phyloP scores from a whole-genome alignment of 2,329 filamentous ascomycete genomes.

The Scortechinia acanthostroma region DNA sequence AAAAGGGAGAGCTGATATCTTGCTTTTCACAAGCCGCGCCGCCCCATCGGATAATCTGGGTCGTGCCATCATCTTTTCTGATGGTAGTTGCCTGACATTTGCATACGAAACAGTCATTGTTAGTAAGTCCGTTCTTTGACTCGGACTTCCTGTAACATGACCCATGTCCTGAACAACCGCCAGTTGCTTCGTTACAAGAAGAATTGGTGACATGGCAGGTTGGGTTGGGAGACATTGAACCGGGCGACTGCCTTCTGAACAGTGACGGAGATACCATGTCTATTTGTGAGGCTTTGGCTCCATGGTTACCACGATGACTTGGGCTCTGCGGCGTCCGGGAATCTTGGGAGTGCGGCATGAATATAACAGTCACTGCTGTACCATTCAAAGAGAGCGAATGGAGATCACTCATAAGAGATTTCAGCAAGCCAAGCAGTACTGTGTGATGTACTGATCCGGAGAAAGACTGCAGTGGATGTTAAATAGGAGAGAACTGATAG shows the following conservation, averaged over 20 bases:
- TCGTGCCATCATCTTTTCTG: neutral
- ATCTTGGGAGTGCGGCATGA: no score
- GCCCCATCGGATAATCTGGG: slow-evolving; percentile 59
- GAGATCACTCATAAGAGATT: no score
- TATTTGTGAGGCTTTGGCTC: no score
- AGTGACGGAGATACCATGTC: no score
- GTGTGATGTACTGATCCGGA: no score
- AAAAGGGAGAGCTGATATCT: slow-evolving; percentile 83
- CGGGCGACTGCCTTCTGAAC: no score
- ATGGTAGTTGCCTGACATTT: slow-evolving; percentile 55
- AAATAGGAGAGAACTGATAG: neutral
- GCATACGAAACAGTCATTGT: slow-evolving; percentile 68
- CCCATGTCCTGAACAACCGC: slow-evolving; percentile 78
- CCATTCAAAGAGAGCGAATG: no score
- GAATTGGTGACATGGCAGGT: neutral
- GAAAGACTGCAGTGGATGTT: neutral
- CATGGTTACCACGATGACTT: no score
- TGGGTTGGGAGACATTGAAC: neutral
- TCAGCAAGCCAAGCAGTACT: no score
- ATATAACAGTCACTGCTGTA: no score
- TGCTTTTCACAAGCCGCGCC: slow-evolving; percentile 84
- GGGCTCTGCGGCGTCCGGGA: no score
- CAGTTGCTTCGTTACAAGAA: slow-evolving; percentile 38
- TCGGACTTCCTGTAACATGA: slow-evolving; percentile 45
- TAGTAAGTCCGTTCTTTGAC: slow-evolving; percentile 23